Evolutionary conservation across 176 grass and related monocot species (phyloP).

Genomic region (Zoysia japonica): DNA sequence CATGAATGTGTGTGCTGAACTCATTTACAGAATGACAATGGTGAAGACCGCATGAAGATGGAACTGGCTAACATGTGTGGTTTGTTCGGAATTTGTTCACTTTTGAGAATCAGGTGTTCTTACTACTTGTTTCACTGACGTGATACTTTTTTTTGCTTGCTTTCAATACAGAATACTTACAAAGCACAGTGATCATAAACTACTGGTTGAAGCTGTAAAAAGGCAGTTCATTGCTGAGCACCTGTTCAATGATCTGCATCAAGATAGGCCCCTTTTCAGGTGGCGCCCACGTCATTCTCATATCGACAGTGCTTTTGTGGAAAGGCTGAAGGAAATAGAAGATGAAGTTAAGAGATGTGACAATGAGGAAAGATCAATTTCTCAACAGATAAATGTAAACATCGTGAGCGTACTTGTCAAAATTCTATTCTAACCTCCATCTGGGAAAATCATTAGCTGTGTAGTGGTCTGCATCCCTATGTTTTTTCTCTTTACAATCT

Average conservation of each 20-base stretch:
- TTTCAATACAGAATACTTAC: conserved; percentile 46
- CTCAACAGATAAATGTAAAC: conserved; percentile 35
- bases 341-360: conserved; percentile 15
- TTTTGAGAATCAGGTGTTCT: conserved; percentile 20
- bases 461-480: too few relatives aligned
- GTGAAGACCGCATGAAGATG: conserved; percentile 35
- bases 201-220: conserved; percentile 50
- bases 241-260: conserved; percentile 60
- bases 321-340: conserved; percentile 27
- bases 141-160: neutral
- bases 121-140: conserved; percentile 14
- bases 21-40: neutral
- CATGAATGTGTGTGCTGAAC: neutral
- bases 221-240: conserved; percentile 60
- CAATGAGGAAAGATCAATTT: conserved; percentile 17
- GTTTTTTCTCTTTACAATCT: too few relatives aligned
- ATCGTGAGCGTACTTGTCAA: conserved; percentile 17
- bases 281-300: conserved; percentile 56
- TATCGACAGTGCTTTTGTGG: conserved; percentile 32
- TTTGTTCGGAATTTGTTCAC: neutral
- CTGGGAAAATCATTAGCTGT: too few relatives aligned
- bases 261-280: conserved; percentile 49
- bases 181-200: conserved; percentile 49
- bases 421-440: too few relatives aligned
- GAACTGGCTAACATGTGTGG: conserved; percentile 34